Conservation (phyloP, 1,284 basidiomycete genomes). For the Ceratobasidium sp. region DNA sequence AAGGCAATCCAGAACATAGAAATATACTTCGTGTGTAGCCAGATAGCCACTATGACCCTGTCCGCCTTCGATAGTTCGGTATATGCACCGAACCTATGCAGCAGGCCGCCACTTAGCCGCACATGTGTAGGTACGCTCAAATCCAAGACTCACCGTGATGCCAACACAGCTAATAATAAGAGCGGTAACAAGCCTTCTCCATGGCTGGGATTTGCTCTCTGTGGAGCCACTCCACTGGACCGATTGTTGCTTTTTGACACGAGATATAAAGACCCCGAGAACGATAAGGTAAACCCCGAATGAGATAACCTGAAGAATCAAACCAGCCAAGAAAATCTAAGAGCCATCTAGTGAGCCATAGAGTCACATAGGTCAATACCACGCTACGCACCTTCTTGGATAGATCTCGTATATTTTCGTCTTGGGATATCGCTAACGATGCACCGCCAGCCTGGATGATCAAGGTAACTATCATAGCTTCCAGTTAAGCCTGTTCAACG, state of each 20-base stretch:
- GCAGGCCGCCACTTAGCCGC: neutral
- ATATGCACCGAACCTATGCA: conserved; percentile 10
- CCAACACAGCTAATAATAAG: conserved; percentile 15
- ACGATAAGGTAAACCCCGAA: neutral
- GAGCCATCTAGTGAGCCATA: neutral
- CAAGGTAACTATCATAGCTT: neutral
- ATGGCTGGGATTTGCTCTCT: neutral
- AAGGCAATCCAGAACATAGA: conserved; percentile 29
- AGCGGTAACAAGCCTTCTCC: neutral
- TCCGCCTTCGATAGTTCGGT: conserved; percentile 9
- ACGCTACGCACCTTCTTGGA: neutral
- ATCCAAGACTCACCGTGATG: neutral
- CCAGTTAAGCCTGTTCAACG: neutral
- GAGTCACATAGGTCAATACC: too few relatives aligned
- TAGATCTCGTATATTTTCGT: neutral
- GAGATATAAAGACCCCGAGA: neutral
- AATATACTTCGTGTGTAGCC: conserved; percentile 6
- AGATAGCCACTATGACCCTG: conserved; percentile 14
- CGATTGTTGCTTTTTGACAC: conserved; percentile 38
- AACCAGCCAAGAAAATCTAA: conserved; percentile 14
- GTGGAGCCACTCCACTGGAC: neutral
- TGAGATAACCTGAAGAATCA: conserved; percentile 8
- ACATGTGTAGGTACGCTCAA: too few relatives aligned
- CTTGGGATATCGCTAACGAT: neutral
- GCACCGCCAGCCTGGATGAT: conserved; percentile 12